Evolutionary conservation across 805 yeast species (phyloP), one percentile per base, ranked within the genome.

Genomic region (Kluyveromyces dobzhanskii): DNA sequence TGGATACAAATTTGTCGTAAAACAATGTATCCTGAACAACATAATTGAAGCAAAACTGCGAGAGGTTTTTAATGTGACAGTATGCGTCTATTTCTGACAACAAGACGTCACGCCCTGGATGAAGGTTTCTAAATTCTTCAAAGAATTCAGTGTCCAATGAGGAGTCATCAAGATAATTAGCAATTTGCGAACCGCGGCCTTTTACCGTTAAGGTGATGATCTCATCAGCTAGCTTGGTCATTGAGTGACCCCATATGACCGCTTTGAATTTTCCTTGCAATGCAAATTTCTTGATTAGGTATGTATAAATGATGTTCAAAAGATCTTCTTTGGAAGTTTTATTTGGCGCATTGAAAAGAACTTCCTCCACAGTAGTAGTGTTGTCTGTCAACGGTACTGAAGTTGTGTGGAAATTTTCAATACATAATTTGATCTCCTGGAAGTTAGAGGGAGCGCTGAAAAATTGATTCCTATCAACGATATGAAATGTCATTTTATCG

Each of bases 151-250:
- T 50, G 1, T 54, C 57, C 0, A 54, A 47, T 27, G 38, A 59
- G 3, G 64, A 71, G 46, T 75, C 77, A 6, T 78, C 64, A 17
- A 81, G 54, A 9, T 67, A 57, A 4, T 62, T 54, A 18, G 84
- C 71, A 5, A 88, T 71, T 25, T 69, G 70, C 2, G 81, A 68
- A 0, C 96, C 97, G 44, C 95, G 71, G 10, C 97, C 97, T 50
- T 80, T 84, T 4, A 86, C 87, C 0, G 94, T 80, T 39, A 84
- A 60, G 0, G 94, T 70, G 25, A 90, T 66, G n/a, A 84, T 76
- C 44, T 78, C 78, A 50, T 81, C 85, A 1, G 97, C 94, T 17
- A 88, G 56, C 30, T 78, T 70, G 1, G 95, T 83, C 94, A 85
- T 84, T 19, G 83, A 77, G 52, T 80, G 84, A 1, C 90, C 85